phyloP scores from a whole-genome alignment of 2,329 filamentous ascomycete species.

The Claviceps quebecensis region DNA sequence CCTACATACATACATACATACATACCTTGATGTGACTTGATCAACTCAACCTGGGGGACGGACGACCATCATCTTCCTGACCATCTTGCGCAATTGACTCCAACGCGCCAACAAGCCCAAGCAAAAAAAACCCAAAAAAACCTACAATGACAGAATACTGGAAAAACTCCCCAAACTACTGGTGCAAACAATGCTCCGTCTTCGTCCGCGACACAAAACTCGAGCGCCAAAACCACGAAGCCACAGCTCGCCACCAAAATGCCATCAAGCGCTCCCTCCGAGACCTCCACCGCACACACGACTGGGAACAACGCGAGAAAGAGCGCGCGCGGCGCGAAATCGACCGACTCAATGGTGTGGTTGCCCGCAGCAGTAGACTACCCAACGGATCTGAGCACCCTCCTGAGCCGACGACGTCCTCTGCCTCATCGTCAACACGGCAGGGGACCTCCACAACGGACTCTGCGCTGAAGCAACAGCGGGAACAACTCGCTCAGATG shows the following conservation, averaged over 20 bases:
- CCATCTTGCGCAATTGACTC: too few species aligned
- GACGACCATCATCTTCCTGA: too few species aligned
- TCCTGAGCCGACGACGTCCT: neutral
- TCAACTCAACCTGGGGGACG: too few species aligned
- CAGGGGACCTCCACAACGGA: conserved; percentile 14
- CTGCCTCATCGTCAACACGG: neutral
- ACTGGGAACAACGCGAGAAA: conserved; percentile 67
- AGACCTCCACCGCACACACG: conserved; percentile 73
- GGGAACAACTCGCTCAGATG: conserved; percentile 76
- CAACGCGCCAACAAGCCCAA: neutral
- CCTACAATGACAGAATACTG: conserved; percentile 85
- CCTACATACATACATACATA: too few species aligned
- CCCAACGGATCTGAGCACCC: too few species aligned
- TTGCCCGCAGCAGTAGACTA: conserved; percentile 22
- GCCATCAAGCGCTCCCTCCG: conserved; percentile 80
- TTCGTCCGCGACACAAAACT: conserved; percentile 88
- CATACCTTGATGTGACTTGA: too few species aligned
- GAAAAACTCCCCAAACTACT: conserved; percentile 95
- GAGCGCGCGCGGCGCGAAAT: conserved; percentile 74
- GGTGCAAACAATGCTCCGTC: conserved; percentile 91
- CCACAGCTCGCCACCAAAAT: conserved; percentile 71
- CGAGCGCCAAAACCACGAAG: conserved; percentile 79
- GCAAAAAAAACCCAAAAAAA: neutral
- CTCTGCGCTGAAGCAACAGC: conserved; percentile 65
- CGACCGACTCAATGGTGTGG: conserved; percentile 68